These are phyloP conservation scores for Phytophthora rubi DNA, from an alignment of 352 stramenopile species.

Conservation along the genomic window DNA sequence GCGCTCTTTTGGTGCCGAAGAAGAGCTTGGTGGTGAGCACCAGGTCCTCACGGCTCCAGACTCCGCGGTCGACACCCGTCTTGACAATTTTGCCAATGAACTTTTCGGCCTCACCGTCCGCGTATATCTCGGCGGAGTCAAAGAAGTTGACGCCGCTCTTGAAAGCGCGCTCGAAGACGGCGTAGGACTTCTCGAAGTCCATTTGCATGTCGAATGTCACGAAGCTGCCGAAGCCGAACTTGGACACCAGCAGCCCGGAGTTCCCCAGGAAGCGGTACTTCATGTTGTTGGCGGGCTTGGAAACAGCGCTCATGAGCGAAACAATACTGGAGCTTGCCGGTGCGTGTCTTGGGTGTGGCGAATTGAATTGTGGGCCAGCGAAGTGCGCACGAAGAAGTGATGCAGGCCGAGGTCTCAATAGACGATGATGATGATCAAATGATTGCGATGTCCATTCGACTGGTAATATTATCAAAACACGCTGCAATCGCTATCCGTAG, in stretches of 20 bases:
- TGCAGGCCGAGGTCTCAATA: constrained; percentile 1
- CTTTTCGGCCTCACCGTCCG: constrained; percentile 38
- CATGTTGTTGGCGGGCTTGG: constrained; percentile 34
- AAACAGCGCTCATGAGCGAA: constrained; percentile 4
- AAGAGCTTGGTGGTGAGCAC: constrained; percentile 66
- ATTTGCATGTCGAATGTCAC: constrained; percentile 44
- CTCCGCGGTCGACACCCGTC: constrained; percentile 39
- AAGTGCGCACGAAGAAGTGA: constrained; percentile 1
- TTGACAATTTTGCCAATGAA: constrained; percentile 56
- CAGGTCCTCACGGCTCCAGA: constrained; percentile 52
- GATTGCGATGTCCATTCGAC: constrained; percentile 8
- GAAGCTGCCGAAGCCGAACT: constrained; percentile 46
- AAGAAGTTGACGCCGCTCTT: constrained; percentile 62
- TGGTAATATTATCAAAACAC: constrained; percentile 2
- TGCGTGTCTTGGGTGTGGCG: constrained; percentile 2
- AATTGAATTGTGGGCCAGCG: constrained; percentile 21
- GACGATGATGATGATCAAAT: constrained; percentile 11
- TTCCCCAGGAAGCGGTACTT: constrained; percentile 52
- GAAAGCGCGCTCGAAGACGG: constrained; percentile 37
- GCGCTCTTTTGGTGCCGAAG: constrained; percentile 30
- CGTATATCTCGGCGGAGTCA: constrained; percentile 53
- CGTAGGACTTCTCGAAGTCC: constrained; percentile 39
- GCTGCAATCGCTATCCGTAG: background rate
- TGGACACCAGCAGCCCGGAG: constrained; percentile 46
- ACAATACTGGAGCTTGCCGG: background rate